Percentiles rank a stretch among this genome's conserved stretches.
These are phyloP conservation scores for Helminthosporium solani DNA, from an alignment of 2,329 filamentous ascomycete genomes.

Conservation along the genomic window DNA sequence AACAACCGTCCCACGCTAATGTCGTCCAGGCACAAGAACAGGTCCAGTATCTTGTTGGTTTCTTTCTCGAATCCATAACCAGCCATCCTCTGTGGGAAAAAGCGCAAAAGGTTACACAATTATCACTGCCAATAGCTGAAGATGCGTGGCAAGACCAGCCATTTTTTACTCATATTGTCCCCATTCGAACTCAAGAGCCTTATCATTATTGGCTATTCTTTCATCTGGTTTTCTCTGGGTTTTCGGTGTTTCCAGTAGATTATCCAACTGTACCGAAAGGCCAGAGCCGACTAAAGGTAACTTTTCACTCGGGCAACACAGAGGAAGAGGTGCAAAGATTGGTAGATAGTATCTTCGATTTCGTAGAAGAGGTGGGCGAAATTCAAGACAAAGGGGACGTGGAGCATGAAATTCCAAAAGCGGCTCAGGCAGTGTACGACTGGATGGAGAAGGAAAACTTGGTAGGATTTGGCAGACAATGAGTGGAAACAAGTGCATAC, in stretches of 20 bases:
- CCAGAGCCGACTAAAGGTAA: background rate
- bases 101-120: constrained; percentile 1
- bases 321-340: background rate
- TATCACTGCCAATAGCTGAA: constrained; percentile 2
- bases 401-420: constrained; percentile 7
- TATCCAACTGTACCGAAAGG: background rate
- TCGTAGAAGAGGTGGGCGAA: background rate
- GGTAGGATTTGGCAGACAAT: too few species aligned
- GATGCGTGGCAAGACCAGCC: constrained; percentile 7
- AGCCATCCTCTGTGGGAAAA: constrained; percentile 8
- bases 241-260: background rate
- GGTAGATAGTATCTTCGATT: background rate
- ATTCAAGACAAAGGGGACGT: background rate
- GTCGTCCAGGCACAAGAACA: constrained; percentile 7
- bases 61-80: constrained; percentile 6
- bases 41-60: constrained; percentile 7
- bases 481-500: too few species aligned
- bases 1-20: background rate
- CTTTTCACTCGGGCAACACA: background rate
- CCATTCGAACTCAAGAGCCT: background rate
- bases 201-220: background rate
- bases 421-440: constrained; percentile 37
- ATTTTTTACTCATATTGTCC: constrained; percentile 1
- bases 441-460: constrained; percentile 13
- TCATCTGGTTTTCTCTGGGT: background rate